Evolutionary conservation across 352 stramenopile species (phyloP).

Genomic region (Pythium monospermum): DNA sequence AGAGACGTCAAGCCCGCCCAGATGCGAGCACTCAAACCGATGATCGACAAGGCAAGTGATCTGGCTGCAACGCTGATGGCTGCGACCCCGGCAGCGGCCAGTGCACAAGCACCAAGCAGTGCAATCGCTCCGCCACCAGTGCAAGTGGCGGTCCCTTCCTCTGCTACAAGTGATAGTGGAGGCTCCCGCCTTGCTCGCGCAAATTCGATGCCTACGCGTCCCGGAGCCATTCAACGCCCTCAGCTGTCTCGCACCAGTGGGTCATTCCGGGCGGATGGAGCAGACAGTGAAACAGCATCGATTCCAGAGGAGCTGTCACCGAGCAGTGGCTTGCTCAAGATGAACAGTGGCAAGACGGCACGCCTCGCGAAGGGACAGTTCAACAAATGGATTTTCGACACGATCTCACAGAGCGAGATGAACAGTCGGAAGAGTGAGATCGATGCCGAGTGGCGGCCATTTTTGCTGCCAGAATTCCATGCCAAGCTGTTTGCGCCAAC

Average conservation of each 20-base stretch:
- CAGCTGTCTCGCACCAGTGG: slow-evolving; percentile 16
- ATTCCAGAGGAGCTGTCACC: slow-evolving; percentile 22
- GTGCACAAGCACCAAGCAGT: not conserved
- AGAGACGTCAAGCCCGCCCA: slow-evolving; percentile 81
- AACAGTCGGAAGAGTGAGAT: slow-evolving; percentile 63
- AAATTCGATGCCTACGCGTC: slow-evolving; percentile 12
- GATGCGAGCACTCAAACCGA: slow-evolving; percentile 82
- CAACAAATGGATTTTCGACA: slow-evolving; percentile 85
- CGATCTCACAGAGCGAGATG: slow-evolving; percentile 64
- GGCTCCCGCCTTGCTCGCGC: slow-evolving; percentile 6
- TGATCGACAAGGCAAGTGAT: slow-evolving; percentile 68
- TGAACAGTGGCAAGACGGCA: slow-evolving; percentile 55
- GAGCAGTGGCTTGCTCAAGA: slow-evolving; percentile 39
- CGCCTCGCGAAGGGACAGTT: slow-evolving; percentile 59
- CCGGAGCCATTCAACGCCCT: slow-evolving; percentile 1
- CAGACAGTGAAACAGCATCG: slow-evolving; percentile 10
- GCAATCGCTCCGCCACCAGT: not conserved
- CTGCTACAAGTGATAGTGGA: not conserved
- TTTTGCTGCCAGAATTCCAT: slow-evolving; percentile 58
- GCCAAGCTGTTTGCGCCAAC: slow-evolving; percentile 74
- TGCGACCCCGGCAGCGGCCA: not conserved
- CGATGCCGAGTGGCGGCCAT: slow-evolving; percentile 73
- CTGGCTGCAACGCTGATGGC: slow-evolving; percentile 15
- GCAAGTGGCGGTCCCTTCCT: slow-evolving; percentile 1
- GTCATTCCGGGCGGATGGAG: slow-evolving; percentile 23